Evolutionary conservation across 148 eudicot genomes (phyloP).

Genomic region (Hydrangea macrophylla): DNA sequence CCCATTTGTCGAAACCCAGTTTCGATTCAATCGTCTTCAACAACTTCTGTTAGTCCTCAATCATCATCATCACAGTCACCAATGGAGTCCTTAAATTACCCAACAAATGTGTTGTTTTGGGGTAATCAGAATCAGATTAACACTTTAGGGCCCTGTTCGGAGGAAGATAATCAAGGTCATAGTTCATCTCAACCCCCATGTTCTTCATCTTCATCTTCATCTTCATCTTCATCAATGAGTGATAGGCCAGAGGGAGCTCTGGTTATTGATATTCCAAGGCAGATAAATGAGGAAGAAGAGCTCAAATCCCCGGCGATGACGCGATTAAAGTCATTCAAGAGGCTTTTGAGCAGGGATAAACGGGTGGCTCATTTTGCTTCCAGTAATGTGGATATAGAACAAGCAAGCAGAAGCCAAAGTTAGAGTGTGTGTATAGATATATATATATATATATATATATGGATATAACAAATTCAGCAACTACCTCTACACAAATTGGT

Average conservation of each 20-base stretch:
- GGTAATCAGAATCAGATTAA: constrained; percentile 47
- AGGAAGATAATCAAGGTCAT: constrained; percentile 12
- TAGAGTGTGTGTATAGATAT: too few species aligned
- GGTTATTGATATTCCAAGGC: constrained; percentile 53
- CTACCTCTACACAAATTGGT: too few species aligned
- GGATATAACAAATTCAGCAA: too few species aligned
- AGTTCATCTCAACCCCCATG: constrained; percentile 13
- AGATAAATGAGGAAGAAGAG: constrained; percentile 31
- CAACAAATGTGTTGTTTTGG: constrained; percentile 63
- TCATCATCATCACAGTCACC: neutral
- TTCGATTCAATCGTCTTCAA: neutral
- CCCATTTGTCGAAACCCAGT: constrained; percentile 70
- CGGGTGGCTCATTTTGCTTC: constrained; percentile 45
- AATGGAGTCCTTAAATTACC: constrained; percentile 31
- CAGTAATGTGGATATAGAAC: constrained; percentile 30
- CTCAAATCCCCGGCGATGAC: constrained; percentile 33
- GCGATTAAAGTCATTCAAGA: constrained; percentile 52
- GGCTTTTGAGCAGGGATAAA: constrained; percentile 61
- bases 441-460: too few species aligned
- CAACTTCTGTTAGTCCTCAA: neutral
- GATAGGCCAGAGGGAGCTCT: constrained; percentile 16
- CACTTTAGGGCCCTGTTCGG: constrained; percentile 22
- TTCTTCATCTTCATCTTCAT: constrained; percentile 22
- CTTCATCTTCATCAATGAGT: constrained; percentile 16
- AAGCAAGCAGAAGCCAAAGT: constrained; percentile 13